A percentile compares a stretch with the other conserved stretches of the same genome.
Conservation (phyloP, 768 basidiomycete species). For the Tricholoma saponaceum region DNA sequence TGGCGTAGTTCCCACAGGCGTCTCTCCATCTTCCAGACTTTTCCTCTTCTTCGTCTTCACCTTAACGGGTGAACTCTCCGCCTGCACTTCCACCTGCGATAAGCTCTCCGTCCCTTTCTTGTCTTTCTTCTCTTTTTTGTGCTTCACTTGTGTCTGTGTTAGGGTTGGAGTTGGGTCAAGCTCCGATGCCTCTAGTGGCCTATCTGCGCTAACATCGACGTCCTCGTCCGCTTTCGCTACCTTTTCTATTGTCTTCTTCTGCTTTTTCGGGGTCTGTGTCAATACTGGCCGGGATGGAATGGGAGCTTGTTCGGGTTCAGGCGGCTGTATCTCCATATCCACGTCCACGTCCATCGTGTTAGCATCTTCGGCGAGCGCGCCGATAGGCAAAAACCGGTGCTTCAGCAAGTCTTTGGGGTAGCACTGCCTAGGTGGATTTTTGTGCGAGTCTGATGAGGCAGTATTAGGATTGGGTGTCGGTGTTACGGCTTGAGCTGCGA, state of each 20-base stretch:
- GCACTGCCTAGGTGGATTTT: conserved; percentile 52
- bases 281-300: neutral
- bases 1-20: neutral
- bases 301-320: neutral
- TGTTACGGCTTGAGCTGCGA: conserved; percentile 45
- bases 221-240: conserved; percentile 7
- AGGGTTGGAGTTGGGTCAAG: neutral
- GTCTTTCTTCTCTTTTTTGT: conserved; percentile 41
- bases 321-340: neutral
- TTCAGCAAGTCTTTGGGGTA: conserved; percentile 61
- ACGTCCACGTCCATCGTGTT: conserved; percentile 18
- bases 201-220: neutral
- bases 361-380: conserved; percentile 34
- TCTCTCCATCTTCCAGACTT: neutral
- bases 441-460: conserved; percentile 18
- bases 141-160: neutral
- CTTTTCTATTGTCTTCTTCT: conserved; percentile 12
- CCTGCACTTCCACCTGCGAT: conserved; percentile 19
- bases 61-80: conserved; percentile 17
- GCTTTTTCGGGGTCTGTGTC: neutral
- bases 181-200: neutral
- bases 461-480: conserved; percentile 25
- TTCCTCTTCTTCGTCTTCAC: conserved; percentile 46
- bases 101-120: conserved; percentile 26
- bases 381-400: conserved; percentile 62